These are phyloP conservation scores for Lipomyces kockii DNA, from an alignment of 805 yeast species.

Conservation along the genomic window DNA sequence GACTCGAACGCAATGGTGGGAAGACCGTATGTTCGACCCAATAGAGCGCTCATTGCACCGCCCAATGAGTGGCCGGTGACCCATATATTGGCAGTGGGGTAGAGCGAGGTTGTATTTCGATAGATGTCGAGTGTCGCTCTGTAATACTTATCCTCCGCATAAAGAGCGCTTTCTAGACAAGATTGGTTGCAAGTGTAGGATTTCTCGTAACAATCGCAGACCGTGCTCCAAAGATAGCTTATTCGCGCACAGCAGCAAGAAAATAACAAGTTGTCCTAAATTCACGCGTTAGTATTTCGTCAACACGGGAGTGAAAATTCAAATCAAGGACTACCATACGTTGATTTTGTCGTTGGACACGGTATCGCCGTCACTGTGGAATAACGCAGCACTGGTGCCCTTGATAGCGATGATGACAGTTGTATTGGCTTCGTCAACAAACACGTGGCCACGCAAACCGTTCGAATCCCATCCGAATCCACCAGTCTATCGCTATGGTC, in stretches of 20 bases:
- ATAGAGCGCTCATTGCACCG: conserved; percentile 78
- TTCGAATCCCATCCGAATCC: conserved; percentile 86
- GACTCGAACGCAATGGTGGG: conserved; percentile 93
- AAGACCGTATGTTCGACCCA: conserved; percentile 88
- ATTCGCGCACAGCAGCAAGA: conserved; percentile 97
- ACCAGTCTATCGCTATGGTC: conserved; percentile 42
- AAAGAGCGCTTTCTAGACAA: conserved; percentile 80
- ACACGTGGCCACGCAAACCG: conserved; percentile 91
- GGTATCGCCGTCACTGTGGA: conserved; percentile 62
- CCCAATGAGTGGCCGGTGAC: conserved; percentile 95
- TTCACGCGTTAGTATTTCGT: neutral
- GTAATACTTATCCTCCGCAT: conserved; percentile 80
- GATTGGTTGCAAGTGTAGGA: conserved; percentile 88
- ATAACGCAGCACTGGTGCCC: conserved; percentile 83
- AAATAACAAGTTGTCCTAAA: conserved; percentile 76
- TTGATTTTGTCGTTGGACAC: conserved; percentile 79
- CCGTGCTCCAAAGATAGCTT: conserved; percentile 91
- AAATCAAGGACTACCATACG: conserved; percentile 19
- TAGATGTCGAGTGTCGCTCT: conserved; percentile 79
- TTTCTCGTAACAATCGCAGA: conserved; percentile 86
- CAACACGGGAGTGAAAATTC: neutral
- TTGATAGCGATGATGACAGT: conserved; percentile 79
- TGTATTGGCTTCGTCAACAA: conserved; percentile 61
- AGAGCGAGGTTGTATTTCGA: conserved; percentile 66
- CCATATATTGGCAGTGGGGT: conserved; percentile 82